Evolutionary conservation across 352 stramenopile species (phyloP).

Genomic region (Heterotrichella gracilis): DNA sequence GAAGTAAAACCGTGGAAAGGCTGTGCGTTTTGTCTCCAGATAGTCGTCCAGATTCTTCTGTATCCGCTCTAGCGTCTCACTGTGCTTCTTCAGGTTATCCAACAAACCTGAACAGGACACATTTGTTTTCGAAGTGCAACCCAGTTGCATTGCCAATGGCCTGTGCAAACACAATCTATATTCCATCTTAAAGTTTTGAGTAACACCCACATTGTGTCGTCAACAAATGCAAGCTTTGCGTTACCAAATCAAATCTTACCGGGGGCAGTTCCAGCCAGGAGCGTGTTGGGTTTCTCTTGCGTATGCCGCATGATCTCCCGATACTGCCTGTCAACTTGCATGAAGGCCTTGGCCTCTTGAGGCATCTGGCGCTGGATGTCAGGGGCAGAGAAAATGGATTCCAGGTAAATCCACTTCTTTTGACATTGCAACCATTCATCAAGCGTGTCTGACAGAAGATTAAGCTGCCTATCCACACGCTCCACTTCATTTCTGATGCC

Average conservation of each 20-base stretch:
- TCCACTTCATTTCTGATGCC: constrained; percentile 19
- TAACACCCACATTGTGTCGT: too few species aligned
- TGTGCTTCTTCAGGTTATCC: too few species aligned
- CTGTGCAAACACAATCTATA: too few species aligned
- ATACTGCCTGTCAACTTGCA: constrained; percentile 21
- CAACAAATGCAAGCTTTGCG: too few species aligned
- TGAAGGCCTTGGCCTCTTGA: constrained; percentile 36
- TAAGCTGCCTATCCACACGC: constrained; percentile 47
- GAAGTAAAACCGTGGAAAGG: constrained; percentile 56
- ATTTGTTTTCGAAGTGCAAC: too few species aligned
- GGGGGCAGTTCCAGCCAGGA: too few species aligned
- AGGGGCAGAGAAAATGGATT: constrained; percentile 67
- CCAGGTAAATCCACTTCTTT: constrained; percentile 67
- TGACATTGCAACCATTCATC: constrained; percentile 70
- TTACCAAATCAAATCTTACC: too few species aligned
- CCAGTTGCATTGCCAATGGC: too few species aligned
- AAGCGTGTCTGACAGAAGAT: constrained; percentile 46
- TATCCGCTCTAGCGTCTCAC: constrained; percentile 33
- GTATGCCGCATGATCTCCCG: constrained; percentile 18
- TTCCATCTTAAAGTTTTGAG: too few species aligned
- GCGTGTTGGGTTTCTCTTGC: constrained; percentile 16
- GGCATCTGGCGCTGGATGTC: constrained; percentile 80
- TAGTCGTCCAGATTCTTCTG: constrained; percentile 35
- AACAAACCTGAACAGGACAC: too few species aligned
- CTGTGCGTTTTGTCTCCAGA: constrained; percentile 30